phyloP scores from a whole-genome alignment of 768 basidiomycete genomes.

The Neoboletus brunneissimus region DNA sequence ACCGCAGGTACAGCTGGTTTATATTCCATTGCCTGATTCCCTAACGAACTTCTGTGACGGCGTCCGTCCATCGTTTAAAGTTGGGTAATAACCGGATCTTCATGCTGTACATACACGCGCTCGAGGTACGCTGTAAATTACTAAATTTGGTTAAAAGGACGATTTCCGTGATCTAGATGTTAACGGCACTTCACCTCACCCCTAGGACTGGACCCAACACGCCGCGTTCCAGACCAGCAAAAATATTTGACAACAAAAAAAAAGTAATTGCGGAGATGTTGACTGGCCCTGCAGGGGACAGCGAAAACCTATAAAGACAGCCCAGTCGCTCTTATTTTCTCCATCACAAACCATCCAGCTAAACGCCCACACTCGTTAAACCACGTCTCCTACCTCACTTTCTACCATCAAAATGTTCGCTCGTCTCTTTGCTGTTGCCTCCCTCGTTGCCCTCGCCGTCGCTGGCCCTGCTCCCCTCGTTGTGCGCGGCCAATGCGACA shows the following conservation, averaged over 20 bases:
- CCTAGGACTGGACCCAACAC: not conserved
- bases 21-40: no score
- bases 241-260: not conserved
- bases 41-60: not conserved
- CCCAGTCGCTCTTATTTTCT: not conserved
- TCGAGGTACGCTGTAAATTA: not conserved
- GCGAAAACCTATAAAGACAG: slow-evolving; percentile 10
- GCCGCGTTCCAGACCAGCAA: slow-evolving; percentile 8
- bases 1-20: not conserved
- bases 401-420: slow-evolving; percentile 15
- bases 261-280: not conserved
- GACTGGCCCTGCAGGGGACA: not conserved
- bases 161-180: not conserved
- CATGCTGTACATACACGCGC: not conserved
- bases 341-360: not conserved
- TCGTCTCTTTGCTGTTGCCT: slow-evolving; percentile 14
- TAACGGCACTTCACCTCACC: slow-evolving; percentile 10
- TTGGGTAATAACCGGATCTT: not conserved
- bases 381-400: not conserved
- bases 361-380: slow-evolving; percentile 7
- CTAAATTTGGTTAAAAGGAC: not conserved
- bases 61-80: not conserved
- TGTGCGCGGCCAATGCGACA: slow-evolving; percentile 10
- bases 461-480: slow-evolving; percentile 2
- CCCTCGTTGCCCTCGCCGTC: slow-evolving; percentile 15